Percentiles rank a stretch among this genome's conserved stretches.
Conservation (phyloP, 805 yeast genomes). For the Wickerhamomyces chaumierensis region DNA sequence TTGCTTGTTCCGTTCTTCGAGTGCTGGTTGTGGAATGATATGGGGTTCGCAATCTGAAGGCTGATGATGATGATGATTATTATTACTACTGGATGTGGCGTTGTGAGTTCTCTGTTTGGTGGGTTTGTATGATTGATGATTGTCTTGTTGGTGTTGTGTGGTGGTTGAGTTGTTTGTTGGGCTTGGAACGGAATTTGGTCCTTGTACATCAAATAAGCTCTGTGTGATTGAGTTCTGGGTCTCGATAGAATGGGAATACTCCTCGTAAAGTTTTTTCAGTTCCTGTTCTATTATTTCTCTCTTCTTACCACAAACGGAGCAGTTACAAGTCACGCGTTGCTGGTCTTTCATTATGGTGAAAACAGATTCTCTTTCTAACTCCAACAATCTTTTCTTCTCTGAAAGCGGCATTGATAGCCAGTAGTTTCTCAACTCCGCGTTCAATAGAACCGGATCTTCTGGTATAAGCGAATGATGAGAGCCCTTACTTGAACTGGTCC, state of each 20-base stretch:
- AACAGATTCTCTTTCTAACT: constrained; percentile 59
- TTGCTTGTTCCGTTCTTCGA: no score
- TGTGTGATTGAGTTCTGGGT: constrained; percentile 4
- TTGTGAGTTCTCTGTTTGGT: not conserved
- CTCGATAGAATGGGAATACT: constrained; percentile 36
- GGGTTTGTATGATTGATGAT: not conserved
- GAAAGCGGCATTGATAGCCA: constrained; percentile 60
- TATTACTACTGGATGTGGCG: constrained; percentile 1
- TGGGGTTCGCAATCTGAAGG: not conserved
- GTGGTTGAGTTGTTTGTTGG: not conserved
- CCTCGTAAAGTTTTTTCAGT: constrained; percentile 61
- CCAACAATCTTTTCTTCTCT: constrained; percentile 49
- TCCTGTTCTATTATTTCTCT: constrained; percentile 65
- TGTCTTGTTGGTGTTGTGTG: not conserved
- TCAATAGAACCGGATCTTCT: constrained; percentile 11
- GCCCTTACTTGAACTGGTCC: constrained; percentile 31
- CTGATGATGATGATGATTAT: not conserved
- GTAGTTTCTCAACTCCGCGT: constrained; percentile 22
- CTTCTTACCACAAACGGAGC: constrained; percentile 70
- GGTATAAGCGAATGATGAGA: constrained; percentile 21
- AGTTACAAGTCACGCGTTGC: constrained; percentile 50
- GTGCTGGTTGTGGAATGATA: no score
- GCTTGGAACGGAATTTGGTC: not conserved
- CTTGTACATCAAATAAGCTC: not conserved
- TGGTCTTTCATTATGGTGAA: constrained; percentile 52